Conservation (phyloP, 352 stramenopile genomes). For the Phytophthora brassicae region DNA sequence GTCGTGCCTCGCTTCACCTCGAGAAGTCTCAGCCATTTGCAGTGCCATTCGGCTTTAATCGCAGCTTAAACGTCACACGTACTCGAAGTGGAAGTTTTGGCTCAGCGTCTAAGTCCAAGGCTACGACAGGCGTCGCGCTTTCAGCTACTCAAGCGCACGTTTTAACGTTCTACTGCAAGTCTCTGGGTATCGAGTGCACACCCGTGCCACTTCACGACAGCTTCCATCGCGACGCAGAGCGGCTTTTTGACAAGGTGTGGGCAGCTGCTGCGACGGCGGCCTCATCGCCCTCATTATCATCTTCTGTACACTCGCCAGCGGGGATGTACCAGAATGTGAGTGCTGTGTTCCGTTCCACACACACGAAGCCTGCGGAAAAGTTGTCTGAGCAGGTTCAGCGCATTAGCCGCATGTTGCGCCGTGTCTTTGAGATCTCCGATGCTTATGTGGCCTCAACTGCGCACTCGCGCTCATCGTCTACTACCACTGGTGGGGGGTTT, state of each 20-base stretch:
- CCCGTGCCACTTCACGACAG: slow-evolving; percentile 68
- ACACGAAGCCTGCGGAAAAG: slow-evolving; percentile 31
- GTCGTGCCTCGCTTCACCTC: slow-evolving; percentile 56
- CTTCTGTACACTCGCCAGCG: slow-evolving; percentile 30
- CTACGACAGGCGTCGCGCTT: slow-evolving; percentile 38
- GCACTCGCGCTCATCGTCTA: slow-evolving; percentile 50
- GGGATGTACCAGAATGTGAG: slow-evolving; percentile 41
- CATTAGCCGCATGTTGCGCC: slow-evolving; percentile 66
- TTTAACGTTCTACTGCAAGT: slow-evolving; percentile 82
- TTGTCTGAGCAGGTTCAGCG: slow-evolving; percentile 60
- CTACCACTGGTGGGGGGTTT: slow-evolving; percentile 25
- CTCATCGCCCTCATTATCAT: slow-evolving; percentile 19
- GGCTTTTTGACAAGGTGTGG: slow-evolving; percentile 85
- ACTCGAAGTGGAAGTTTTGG: slow-evolving; percentile 29
- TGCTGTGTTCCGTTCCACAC: slow-evolving; percentile 35
- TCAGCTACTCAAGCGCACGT: slow-evolving; percentile 67
- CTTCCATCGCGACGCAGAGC: slow-evolving; percentile 82
- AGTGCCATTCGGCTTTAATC: slow-evolving; percentile 43
- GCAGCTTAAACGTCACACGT: slow-evolving; percentile 26
- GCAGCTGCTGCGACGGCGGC: slow-evolving; percentile 26
- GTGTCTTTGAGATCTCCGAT: slow-evolving; percentile 86
- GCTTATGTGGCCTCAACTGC: slow-evolving; percentile 81
- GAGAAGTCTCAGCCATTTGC: slow-evolving; percentile 74
- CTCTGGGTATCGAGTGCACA: slow-evolving; percentile 69
- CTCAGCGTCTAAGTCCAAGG: slow-evolving; percentile 34